These are phyloP conservation scores for Pyrenophora tritici-repentis DNA, from an alignment of 2,329 filamentous ascomycete genomes.

Conservation along the genomic window DNA sequence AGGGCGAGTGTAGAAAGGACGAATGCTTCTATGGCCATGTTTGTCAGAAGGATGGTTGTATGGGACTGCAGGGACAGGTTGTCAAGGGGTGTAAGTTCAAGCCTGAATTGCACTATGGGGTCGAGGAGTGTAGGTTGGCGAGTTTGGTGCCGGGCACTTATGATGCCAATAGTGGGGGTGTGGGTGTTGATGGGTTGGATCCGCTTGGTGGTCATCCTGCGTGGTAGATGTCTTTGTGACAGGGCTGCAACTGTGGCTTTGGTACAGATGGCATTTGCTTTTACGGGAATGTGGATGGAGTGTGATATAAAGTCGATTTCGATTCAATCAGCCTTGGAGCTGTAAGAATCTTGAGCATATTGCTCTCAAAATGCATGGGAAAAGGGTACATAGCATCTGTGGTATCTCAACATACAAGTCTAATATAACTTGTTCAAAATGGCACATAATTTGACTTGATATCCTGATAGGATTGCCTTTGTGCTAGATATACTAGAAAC, in stretches of 20 bases:
- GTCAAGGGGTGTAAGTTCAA: constrained; percentile 34
- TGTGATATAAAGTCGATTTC: no score
- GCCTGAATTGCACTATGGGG: constrained; percentile 26
- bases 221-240: neutral
- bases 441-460: no score
- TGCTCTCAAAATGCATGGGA: no score
- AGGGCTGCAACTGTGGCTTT: neutral
- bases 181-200: neutral
- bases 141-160: constrained; percentile 27
- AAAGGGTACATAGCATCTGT: no score
- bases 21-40: constrained; percentile 56
- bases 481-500: no score
- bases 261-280: neutral
- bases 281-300: no score
- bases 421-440: no score
- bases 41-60: constrained; percentile 45
- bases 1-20: constrained; percentile 49
- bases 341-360: no score
- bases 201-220: neutral
- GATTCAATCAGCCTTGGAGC: no score
- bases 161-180: neutral
- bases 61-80: constrained; percentile 7
- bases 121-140: constrained; percentile 20
- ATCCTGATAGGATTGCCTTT: no score
- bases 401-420: no score